A percentile compares a stretch with the other conserved stretches of the same genome.
These are phyloP conservation scores for Cercospora nicotianae DNA, from an alignment of 2,329 filamentous ascomycete species.

Conservation along the genomic window DNA sequence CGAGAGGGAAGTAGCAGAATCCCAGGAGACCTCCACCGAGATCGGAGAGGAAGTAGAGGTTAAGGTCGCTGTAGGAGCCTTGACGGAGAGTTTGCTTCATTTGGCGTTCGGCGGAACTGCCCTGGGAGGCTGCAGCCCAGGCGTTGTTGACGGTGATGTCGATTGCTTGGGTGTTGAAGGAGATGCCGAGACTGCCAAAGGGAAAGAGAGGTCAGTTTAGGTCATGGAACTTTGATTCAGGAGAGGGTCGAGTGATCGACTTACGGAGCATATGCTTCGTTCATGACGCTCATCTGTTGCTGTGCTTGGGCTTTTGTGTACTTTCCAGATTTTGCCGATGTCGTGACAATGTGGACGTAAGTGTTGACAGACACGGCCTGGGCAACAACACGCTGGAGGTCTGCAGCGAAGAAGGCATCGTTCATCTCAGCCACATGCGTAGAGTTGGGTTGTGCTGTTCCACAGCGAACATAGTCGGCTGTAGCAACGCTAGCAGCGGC, in stretches of 20 bases:
- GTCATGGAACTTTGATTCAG: background rate
- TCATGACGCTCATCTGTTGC: slow-evolving; percentile 21
- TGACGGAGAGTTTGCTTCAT: slow-evolving; percentile 56
- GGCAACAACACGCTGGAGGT: slow-evolving; percentile 10
- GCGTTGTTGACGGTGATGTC: slow-evolving; percentile 53
- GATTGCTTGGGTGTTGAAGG: slow-evolving; percentile 50
- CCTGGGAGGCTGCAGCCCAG: slow-evolving; percentile 52
- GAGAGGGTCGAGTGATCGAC: background rate
- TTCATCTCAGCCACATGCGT: slow-evolving; percentile 22
- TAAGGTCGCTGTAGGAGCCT: slow-evolving; percentile 54
- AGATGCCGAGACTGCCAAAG: slow-evolving; percentile 40
- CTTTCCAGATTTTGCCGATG: slow-evolving; percentile 34
- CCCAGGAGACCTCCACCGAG: slow-evolving; percentile 38
- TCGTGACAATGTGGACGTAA: slow-evolving; percentile 47
- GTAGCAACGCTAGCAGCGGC: slow-evolving; percentile 20
- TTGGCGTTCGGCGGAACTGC: slow-evolving; percentile 39
- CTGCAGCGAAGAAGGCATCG: slow-evolving; percentile 21
- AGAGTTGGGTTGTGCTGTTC: slow-evolving; percentile 23
- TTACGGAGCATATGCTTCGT: slow-evolving; percentile 9
- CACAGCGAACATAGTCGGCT: slow-evolving; percentile 25
- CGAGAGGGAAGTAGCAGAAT: slow-evolving; percentile 37
- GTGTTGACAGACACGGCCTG: slow-evolving; percentile 19
- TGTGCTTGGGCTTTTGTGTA: slow-evolving; percentile 42
- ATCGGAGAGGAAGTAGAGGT: slow-evolving; percentile 59
- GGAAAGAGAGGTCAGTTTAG: slow-evolving; percentile 36